A percentile compares a stretch with the other conserved stretches of the same genome.
Conservation (phyloP, 2,329 filamentous ascomycete genomes). For the Paradendryphiella salina region DNA sequence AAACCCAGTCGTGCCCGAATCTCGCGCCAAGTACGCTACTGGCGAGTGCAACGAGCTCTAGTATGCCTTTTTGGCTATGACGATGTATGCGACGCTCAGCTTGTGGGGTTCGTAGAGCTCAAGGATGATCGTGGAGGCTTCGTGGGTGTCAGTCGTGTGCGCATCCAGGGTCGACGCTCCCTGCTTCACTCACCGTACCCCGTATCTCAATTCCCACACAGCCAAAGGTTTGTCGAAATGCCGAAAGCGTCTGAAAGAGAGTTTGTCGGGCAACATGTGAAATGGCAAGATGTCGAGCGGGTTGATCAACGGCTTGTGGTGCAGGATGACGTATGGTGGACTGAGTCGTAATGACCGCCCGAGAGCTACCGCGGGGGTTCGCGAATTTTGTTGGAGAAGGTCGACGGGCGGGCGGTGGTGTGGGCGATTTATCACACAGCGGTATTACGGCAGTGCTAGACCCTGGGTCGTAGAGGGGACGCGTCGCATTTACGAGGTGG, state of each 20-base stretch:
- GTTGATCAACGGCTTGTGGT: conserved; percentile 18
- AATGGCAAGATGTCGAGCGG: conserved; percentile 24
- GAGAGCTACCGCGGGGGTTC: conserved; percentile 11
- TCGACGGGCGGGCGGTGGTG: not conserved
- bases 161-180: not conserved
- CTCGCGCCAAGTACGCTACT: not conserved
- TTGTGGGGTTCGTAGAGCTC: conserved; percentile 8
- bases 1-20: not conserved
- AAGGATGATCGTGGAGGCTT: conserved; percentile 17
- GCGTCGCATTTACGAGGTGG: conserved; percentile 18
- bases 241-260: conserved; percentile 31
- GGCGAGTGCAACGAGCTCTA: not conserved
- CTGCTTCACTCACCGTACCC: conserved; percentile 18
- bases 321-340: conserved; percentile 32
- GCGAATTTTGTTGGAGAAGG: conserved; percentile 1
- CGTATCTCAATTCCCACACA: conserved; percentile 27
- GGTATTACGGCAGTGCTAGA: conserved; percentile 12
- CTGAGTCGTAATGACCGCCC: conserved; percentile 16
- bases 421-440: conserved; percentile 7
- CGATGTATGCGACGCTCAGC: conserved; percentile 8
- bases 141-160: conserved; percentile 20
- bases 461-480: conserved; percentile 10
- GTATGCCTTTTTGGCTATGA: not conserved
- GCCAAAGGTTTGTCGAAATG: conserved; percentile 35
- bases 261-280: conserved; percentile 34